phyloP scores from a whole-genome alignment of 225 moss, liverwort and hornwort species.

The Neckera pumila region DNA sequence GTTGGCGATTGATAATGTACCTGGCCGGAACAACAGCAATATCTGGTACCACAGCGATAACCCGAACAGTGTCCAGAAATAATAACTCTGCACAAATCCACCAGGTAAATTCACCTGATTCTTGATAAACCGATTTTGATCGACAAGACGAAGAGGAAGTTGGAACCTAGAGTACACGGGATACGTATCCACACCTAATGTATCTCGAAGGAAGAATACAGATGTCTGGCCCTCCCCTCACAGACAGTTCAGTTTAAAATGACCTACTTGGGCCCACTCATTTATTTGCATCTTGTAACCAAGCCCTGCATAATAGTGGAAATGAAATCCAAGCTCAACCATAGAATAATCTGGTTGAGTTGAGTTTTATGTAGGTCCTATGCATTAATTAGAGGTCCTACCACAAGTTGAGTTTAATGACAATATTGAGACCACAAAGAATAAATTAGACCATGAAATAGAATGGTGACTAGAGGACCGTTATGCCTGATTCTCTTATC shows the following conservation, averaged over 20 bases:
- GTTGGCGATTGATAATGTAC: conserved; percentile 8
- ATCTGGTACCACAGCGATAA: conserved; percentile 33
- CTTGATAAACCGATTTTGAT: not conserved
- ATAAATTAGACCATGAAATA: too few relatives aligned
- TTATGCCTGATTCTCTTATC: not conserved
- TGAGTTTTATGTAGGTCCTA: not conserved
- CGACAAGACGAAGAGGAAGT: not conserved
- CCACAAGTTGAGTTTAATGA: not conserved
- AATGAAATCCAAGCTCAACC: not conserved
- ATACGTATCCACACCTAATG: not conserved
- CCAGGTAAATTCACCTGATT: not conserved
- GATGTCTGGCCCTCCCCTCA: not conserved
- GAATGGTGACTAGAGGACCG: not conserved
- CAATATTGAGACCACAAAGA: not conserved
- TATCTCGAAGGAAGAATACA: not conserved
- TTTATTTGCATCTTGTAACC: not conserved
- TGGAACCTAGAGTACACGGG: not conserved
- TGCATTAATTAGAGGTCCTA: not conserved
- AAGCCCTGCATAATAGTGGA: not conserved
- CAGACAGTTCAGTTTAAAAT: not conserved
- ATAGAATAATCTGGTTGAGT: not conserved
- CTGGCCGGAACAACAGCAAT: conserved; percentile 39
- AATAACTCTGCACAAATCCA: conserved; percentile 30
- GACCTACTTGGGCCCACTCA: not conserved
- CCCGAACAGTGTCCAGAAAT: conserved; percentile 48